Conservation (phyloP, 176 grass and related monocot genomes). For the maize (Zea mays) region DNA sequence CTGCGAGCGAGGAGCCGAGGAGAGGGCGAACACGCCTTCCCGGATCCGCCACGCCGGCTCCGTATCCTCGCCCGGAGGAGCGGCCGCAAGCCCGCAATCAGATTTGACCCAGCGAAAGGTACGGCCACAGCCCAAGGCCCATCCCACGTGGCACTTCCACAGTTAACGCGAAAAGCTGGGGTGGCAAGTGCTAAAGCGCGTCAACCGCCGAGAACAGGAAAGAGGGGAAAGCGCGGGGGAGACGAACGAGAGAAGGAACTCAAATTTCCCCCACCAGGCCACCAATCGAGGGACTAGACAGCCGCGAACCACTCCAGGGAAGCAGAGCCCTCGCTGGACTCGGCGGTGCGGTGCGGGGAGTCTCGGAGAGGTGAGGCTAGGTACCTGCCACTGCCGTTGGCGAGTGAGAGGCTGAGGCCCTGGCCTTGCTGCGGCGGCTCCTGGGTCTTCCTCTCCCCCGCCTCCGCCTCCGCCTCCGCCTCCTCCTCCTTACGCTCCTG, state of each 20-base stretch:
- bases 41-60: conserved; percentile 15
- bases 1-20: background rate
- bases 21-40: conserved; percentile 8
- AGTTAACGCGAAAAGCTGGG: background rate
- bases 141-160: background rate
- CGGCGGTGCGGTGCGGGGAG: background rate
- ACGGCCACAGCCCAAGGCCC: background rate
- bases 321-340: background rate
- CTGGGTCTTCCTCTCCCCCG: background rate
- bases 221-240: background rate
- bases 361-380: background rate
- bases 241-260: background rate
- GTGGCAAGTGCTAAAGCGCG: conserved; percentile 10
- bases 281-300: background rate
- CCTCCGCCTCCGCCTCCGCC: conserved; percentile 17
- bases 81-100: background rate
- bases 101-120: background rate
- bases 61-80: background rate
- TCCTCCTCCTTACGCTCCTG: background rate
- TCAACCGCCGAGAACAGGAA: background rate
- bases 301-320: background rate
- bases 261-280: background rate
- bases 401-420: conserved; percentile 46
- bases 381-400: conserved; percentile 46
- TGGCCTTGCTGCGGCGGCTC: conserved; percentile 22